Base-by-base conservation (phyloP, 441 rosid genomes). In the Flueggea neowawraea region DNA sequence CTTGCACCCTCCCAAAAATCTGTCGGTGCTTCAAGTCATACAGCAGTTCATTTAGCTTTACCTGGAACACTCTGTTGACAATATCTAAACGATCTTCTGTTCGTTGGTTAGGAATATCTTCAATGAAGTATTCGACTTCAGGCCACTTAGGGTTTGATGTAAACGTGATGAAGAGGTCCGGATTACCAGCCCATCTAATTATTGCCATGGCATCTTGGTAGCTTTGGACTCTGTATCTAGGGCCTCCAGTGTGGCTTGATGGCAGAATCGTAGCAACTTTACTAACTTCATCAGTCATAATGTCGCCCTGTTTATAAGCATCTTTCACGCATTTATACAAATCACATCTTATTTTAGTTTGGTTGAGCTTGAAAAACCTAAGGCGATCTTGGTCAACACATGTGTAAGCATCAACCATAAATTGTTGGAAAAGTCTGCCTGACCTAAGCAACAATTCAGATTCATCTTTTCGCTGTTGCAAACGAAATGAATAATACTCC, bases 151-250 rank as follows among this genome's bases (percentile, higher is more conserved):
- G 12, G 31, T 54, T 54, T 17, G 17, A 53, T 9, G 57, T 54
- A 28, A 52, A 62, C 11, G 49, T 59, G 0, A 61, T 16, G 33
- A 52, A 58, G 6, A 28, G 31, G 31, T 43, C 54, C 0, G 65
- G 61, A 12, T 55, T 2, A 3, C 52, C 53, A 9, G 12, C 15
- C 50, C 17, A 32, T 6, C 62, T 43, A 12, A 55, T 43, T 17
- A 43, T 4, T 8, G 13, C 48, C 51, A 31, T 4, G 11, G 45
- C 61, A 49, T 55, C 69, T n/a, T 63, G 52, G 10, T 58, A 69
- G n/a, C 59, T 45, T 45, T 58, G 31, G 0, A 13, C 10, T 50
- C 45, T 63, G 9, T 63, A 53, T 0, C 60, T 28, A 3, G 55
- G 72, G 3, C 62, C 14, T 0, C 66, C 28, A 1, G 52, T 55